A percentile compares a stretch with the other conserved stretches of the same genome.
Evolutionary conservation across 2,329 filamentous ascomycete genomes (phyloP).

Genomic region (Pseudocercospora macadamiae): DNA sequence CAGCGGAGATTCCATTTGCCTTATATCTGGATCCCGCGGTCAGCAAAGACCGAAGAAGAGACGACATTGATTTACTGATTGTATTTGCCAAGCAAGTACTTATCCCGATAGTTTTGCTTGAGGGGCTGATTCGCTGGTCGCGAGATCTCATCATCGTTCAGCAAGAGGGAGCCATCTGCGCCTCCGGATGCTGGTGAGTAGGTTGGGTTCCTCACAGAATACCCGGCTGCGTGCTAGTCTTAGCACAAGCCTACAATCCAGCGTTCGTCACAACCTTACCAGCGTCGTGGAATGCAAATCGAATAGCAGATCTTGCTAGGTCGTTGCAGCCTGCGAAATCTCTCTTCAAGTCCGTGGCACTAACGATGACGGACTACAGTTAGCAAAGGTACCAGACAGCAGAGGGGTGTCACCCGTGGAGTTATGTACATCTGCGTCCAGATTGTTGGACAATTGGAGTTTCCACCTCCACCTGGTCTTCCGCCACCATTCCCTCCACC

Average conservation of each 20-base stretch:
- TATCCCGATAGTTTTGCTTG: slow-evolving; percentile 42
- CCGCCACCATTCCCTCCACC: not conserved
- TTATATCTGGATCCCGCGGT: slow-evolving; percentile 40
- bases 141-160: slow-evolving; percentile 41
- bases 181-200: slow-evolving; percentile 38
- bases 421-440: slow-evolving; percentile 4
- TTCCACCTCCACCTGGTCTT: not conserved
- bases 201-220: slow-evolving; percentile 20
- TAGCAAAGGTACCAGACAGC: too few relatives aligned
- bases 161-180: slow-evolving; percentile 47
- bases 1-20: slow-evolving; percentile 46
- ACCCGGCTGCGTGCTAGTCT: slow-evolving; percentile 14
- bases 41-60: not conserved
- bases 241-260: not conserved
- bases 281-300: slow-evolving; percentile 39
- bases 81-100: not conserved
- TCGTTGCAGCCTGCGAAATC: not conserved
- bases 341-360: not conserved
- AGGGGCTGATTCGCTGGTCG: slow-evolving; percentile 51
- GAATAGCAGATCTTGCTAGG: slow-evolving; percentile 27
- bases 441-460: not conserved
- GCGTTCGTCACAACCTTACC: slow-evolving; percentile 6
- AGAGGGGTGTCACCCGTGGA: too few relatives aligned
- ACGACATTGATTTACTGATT: not conserved
- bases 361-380: too few relatives aligned